phyloP scores from a whole-genome alignment of 257 asterid species.

The Nicotiana sylvestris region DNA sequence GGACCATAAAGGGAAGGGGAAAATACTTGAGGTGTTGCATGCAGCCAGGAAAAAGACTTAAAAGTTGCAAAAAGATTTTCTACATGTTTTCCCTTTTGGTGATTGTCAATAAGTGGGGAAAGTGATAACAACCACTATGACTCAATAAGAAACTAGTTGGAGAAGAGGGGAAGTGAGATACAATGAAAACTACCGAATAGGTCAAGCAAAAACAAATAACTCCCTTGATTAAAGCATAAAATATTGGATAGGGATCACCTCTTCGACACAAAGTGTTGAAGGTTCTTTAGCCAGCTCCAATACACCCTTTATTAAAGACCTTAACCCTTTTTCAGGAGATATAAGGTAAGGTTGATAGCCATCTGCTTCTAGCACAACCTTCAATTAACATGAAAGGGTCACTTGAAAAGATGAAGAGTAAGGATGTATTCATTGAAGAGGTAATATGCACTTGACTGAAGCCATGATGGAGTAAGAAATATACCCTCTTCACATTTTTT shows the following conservation, averaged over 20 bases:
- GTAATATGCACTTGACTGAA: not conserved
- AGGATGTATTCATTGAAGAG: not conserved
- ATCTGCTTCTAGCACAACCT: constrained; percentile 98
- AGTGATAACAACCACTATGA: not conserved
- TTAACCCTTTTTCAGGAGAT: constrained; percentile 96
- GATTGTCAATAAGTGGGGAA: not conserved
- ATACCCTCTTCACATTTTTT: constrained; percentile 82
- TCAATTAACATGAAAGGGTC: constrained; percentile 21
- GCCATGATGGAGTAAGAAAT: constrained; percentile 12
- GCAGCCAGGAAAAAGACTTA: not conserved
- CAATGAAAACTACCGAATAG: not conserved
- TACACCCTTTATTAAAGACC: constrained; percentile 82
- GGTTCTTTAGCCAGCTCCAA: constrained; percentile 95
- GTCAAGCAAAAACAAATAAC: not conserved
- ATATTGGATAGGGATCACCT: constrained; percentile 44
- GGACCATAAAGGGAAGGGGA: not conserved
- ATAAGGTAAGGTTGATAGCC: constrained; percentile 99
- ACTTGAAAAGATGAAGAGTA: constrained; percentile 14
- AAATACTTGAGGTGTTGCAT: not conserved
- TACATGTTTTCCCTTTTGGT: not conserved
- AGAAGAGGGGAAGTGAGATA: not conserved
- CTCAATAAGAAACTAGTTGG: not conserved
- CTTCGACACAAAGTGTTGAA: constrained; percentile 96
- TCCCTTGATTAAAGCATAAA: not conserved
- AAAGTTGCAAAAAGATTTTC: not conserved